Percentiles rank a stretch among this genome's conserved stretches.
Evolutionary conservation across 2,329 filamentous ascomycete species (phyloP).

Genomic region (Graphiopsis chlorocephala): DNA sequence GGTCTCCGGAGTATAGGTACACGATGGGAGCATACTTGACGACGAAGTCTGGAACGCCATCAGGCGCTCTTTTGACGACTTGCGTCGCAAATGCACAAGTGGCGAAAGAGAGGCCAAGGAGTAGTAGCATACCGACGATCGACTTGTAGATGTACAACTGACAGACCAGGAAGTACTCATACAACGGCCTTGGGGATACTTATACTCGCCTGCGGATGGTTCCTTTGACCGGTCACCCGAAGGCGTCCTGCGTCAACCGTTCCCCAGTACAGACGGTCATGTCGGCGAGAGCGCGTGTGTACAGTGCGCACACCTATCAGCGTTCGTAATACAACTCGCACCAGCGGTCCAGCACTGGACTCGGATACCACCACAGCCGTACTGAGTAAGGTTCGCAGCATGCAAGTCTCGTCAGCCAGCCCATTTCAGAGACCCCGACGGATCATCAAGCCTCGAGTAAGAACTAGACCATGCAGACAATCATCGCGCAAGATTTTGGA

Average conservation of each 20-base stretch:
- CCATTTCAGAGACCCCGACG: background rate
- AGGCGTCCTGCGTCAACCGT: background rate
- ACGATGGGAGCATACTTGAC: slow-evolving; percentile 42
- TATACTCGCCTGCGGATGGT: background rate
- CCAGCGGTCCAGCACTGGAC: background rate
- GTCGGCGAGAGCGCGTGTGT: background rate
- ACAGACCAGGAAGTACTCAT: background rate
- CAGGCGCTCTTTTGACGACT: background rate
- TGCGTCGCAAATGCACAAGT: background rate
- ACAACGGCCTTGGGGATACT: background rate
- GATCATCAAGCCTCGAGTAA: background rate
- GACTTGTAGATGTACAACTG: slow-evolving; percentile 53
- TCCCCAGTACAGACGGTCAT: slow-evolving; percentile 1
- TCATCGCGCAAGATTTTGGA: background rate
- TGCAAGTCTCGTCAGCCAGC: background rate
- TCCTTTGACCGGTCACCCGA: background rate
- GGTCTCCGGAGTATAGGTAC: slow-evolving; percentile 43
- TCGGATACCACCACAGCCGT: background rate
- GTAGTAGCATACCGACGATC: slow-evolving; percentile 50
- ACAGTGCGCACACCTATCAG: background rate
- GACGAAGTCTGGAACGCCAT: slow-evolving; percentile 28
- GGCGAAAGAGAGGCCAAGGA: background rate
- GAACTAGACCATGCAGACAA: background rate
- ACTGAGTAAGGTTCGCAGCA: background rate
- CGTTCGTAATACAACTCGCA: background rate